Evolutionary conservation across 768 basidiomycete genomes (phyloP), one percentile per base, ranked within the genome.

Genomic region (Russula compacta): DNA sequence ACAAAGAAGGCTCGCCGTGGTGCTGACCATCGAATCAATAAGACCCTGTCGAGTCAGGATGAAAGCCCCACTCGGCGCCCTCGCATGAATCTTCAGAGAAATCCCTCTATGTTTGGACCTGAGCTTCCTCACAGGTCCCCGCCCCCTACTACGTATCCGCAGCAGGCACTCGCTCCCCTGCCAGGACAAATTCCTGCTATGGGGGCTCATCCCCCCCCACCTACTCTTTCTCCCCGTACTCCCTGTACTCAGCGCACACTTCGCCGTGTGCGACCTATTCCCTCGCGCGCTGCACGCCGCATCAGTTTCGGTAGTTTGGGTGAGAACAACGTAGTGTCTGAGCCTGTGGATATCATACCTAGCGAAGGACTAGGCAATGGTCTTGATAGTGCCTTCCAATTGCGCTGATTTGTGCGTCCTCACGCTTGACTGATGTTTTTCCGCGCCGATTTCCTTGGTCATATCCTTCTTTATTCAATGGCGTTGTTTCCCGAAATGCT

Each of bases 331-430:
- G 21, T 52, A 35, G 46, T 55, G 56, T 64, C 2, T 60, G 61
- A 65, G 14, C 61, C 67, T 36, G 59, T 60, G 33, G 65, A 67
- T 4, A 64, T 64, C 47, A 63, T 66, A 62, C 48, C 71, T 67
- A 59, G 68, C 66, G 56, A 70, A 69, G 56, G 68, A 69, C 67
- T 70, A 15, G 73, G 73, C 36, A 61, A 71, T 48, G 74, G 74
- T 58, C 71, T 91, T 53, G 89, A 81, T 33, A 89, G 87, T 68
- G 89, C 89, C 32, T 88, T 92, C 70, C 84, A 86, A 66, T 72
- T 87, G 71, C 77, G 74, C 14, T 86, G 77, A 63, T 33, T 39
- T 63, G 33, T 14, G 14, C 14, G 15, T 32, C 35, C 24, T 36
- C 44, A 33, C 21, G 17, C 19, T 11, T 11, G 12, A 38, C 36